Evolutionary conservation across 1,139 yeast genomes (phyloP), one percentile per base, ranked within the genome.

Genomic region (Diutina ranongensis): DNA sequence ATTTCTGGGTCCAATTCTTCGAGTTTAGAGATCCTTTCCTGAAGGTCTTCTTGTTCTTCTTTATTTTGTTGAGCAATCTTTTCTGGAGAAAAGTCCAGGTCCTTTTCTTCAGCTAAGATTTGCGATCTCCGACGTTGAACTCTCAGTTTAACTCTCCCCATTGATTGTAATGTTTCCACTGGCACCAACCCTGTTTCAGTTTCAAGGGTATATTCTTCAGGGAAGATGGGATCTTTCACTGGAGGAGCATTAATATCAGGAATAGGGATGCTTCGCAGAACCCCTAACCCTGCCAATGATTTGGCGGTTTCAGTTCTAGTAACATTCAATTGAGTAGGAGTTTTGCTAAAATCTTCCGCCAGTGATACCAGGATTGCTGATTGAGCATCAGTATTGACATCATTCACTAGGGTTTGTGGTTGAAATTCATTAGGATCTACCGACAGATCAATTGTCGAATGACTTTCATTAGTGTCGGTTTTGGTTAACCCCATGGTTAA

Each of bases 151-250:
- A 68, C 58, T 67, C 94, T 74, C 40, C 94, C 94, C 44, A 83
- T 50, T 4, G 74, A 68, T 45, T 77, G 83, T 54, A 87, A 68
- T 0, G 95, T 82, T 41, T 77, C 68, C 2, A 81, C 84, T 2
- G 87, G 89, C 7, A 87, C 96, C 48, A 87, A 69, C 52, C 96
- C 96, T 4, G 95, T 84, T 46, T 74, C 72, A 1, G 96, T 87
- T 67, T 87, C 96, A 59, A 87, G 55, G 7, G 88, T 83, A 61
- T 84, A 87, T 61, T 87, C 95, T 67, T 87, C 96, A 13, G 96
- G 96, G 70, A 87, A 87, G 44, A 86, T 81, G 5, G 89, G 80
- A 50, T 73, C 67, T 45, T 69, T 71, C 10, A 76, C 72, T 8
- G 77, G 74, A 1, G 94, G 89, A 47, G 77, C 76, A 54, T 76